Conservation (phyloP, 495 filamentous ascomycete genomes). For the Chlorociboria aeruginascens region DNA sequence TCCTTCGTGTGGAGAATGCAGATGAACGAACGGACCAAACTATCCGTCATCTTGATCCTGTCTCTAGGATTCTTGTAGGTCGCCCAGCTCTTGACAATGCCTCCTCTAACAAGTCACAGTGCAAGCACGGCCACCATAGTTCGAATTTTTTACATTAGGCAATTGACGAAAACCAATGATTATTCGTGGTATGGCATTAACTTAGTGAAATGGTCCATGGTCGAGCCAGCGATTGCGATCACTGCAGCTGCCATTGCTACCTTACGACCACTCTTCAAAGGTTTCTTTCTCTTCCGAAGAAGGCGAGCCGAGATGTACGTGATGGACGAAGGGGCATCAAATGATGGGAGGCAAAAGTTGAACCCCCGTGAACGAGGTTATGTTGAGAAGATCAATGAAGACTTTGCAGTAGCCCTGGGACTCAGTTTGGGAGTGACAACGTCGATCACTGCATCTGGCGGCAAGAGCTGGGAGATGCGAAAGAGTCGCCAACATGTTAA, state of each 20-base stretch:
- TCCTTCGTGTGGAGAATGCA: constrained; percentile 29
- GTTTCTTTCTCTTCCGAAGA: neutral
- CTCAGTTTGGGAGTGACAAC: too few relatives aligned
- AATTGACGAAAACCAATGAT: constrained; percentile 10
- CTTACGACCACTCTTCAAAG: constrained; percentile 13
- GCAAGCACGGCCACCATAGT: constrained; percentile 21
- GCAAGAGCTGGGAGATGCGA: too few relatives aligned
- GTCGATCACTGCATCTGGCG: too few relatives aligned
- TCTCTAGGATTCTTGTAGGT: constrained; percentile 22
- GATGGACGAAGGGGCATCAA: neutral
- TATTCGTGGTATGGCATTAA: constrained; percentile 13
- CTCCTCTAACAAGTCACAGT: neutral
- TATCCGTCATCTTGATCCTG: constrained; percentile 21
- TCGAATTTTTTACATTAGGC: constrained; percentile 23
- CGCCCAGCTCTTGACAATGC: neutral
- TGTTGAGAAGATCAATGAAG: too few relatives aligned
- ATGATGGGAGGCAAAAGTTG: neutral
- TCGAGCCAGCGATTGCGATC: constrained; percentile 19
- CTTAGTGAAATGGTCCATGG: constrained; percentile 20
- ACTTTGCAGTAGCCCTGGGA: too few relatives aligned
- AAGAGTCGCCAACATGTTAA: too few relatives aligned
- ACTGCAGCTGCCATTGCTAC: constrained; percentile 18
- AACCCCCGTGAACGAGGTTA: neutral
- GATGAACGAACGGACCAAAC: constrained; percentile 22
- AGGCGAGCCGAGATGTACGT: neutral